phyloP scores from a whole-genome alignment of 177 flowering plant species.

The Vitis hybrid region DNA sequence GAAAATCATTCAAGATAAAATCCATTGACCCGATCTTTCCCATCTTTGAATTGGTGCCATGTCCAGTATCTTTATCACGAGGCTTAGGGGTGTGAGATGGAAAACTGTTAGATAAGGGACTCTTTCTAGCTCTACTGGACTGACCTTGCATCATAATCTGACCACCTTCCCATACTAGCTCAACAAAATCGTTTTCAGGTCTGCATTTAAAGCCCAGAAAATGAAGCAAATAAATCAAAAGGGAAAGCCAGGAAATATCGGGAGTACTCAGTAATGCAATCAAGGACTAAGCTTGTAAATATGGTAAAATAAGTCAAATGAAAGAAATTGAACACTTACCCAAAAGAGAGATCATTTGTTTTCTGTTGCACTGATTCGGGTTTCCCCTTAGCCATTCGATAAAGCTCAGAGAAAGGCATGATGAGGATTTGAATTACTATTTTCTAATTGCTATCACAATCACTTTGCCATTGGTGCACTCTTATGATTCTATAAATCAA shows the following conservation, averaged over 20 bases:
- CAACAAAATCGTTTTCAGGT: conserved; percentile 57
- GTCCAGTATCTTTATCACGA: conserved; percentile 38
- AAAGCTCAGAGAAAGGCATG: conserved; percentile 74
- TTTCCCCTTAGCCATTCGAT: conserved; percentile 50
- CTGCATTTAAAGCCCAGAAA: conserved; percentile 35
- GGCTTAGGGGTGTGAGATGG: conserved; percentile 23
- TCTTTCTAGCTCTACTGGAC: conserved; percentile 51
- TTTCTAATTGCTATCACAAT: neutral
- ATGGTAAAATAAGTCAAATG: neutral
- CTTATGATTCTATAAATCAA: too few species aligned
- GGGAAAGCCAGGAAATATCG: too few species aligned
- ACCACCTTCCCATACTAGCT: conserved; percentile 92
- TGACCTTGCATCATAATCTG: conserved; percentile 78
- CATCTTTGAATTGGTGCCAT: conserved; percentile 29
- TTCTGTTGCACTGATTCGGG: conserved; percentile 41
- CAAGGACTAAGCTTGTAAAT: neutral
- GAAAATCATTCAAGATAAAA: conserved; percentile 39
- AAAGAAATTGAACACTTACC: conserved; percentile 38
- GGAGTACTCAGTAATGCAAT: neutral
- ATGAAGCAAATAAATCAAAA: neutral
- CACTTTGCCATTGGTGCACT: conserved; percentile 5
- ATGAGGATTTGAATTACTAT: conserved; percentile 6
- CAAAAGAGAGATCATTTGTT: conserved; percentile 42
- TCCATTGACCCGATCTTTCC: conserved; percentile 41
- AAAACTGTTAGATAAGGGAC: conserved; percentile 28